Evolutionary conservation across 176 grass and related monocot genomes (phyloP).

Genomic region (Triticum urartu): DNA sequence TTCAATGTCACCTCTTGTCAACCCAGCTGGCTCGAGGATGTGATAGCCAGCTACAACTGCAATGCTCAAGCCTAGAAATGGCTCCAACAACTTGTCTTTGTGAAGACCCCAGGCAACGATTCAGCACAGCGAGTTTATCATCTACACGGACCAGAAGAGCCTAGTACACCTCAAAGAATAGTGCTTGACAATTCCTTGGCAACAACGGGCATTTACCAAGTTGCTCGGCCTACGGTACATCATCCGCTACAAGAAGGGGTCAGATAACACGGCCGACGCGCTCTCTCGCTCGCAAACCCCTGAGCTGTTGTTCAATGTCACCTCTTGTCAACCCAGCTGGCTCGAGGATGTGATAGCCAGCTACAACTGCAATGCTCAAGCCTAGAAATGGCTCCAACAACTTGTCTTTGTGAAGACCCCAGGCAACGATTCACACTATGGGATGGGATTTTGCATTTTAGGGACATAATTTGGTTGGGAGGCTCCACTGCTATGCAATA

Average conservation of each 20-base stretch:
- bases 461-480: not conserved
- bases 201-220: not conserved
- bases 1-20: too few species aligned
- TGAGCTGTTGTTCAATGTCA: too few species aligned
- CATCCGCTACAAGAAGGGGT: not conserved
- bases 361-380: not conserved
- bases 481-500: not conserved
- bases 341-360: not conserved
- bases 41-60: not conserved
- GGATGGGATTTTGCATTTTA: accelerated
- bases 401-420: not conserved
- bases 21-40: not conserved
- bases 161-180: not conserved
- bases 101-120: too few species aligned
- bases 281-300: not conserved
- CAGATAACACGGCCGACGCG: not conserved
- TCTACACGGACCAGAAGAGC: not conserved
- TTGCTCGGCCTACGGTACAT: not conserved
- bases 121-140: accelerated
- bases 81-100: not conserved
- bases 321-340: too few species aligned
- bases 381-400: not conserved
- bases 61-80: too few species aligned
- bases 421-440: not conserved
- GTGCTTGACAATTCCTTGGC: not conserved